Conservation (phyloP, 2,329 filamentous ascomycete genomes). For the Claviceps sp. region DNA sequence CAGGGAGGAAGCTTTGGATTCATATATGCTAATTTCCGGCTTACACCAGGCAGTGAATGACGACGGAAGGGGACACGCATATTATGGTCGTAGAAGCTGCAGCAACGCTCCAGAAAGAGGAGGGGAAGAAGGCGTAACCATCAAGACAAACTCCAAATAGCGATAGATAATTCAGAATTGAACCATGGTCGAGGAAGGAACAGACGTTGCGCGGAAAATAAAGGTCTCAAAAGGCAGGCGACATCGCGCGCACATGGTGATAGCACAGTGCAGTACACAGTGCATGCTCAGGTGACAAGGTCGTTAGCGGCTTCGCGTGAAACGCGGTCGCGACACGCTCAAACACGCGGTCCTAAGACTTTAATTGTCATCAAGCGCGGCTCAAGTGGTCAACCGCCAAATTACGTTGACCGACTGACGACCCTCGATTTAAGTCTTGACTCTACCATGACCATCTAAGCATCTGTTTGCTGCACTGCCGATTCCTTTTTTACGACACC, state of each 20-base stretch:
- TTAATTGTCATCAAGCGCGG: not conserved
- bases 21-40: not conserved
- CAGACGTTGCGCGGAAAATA: not conserved
- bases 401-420: not conserved
- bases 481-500: not conserved
- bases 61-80: not conserved
- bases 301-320: too few species aligned
- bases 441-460: not conserved
- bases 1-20: not conserved
- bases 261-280: too few species aligned
- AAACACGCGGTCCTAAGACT: slow-evolving; percentile 1
- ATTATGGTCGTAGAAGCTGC: not conserved
- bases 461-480: not conserved
- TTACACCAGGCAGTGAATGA: not conserved
- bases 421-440: not conserved
- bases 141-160: not conserved
- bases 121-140: not conserved
- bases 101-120: not conserved
- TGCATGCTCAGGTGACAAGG: too few species aligned
- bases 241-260: not conserved
- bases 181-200: slow-evolving; percentile 2
- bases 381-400: not conserved
- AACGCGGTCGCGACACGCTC: slow-evolving; percentile 3
- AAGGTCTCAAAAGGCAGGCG: not conserved
- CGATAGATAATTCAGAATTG: not conserved